Evolutionary conservation across 176 grass and related monocot species (phyloP).

Genomic region (Phoenix roebelenii): DNA sequence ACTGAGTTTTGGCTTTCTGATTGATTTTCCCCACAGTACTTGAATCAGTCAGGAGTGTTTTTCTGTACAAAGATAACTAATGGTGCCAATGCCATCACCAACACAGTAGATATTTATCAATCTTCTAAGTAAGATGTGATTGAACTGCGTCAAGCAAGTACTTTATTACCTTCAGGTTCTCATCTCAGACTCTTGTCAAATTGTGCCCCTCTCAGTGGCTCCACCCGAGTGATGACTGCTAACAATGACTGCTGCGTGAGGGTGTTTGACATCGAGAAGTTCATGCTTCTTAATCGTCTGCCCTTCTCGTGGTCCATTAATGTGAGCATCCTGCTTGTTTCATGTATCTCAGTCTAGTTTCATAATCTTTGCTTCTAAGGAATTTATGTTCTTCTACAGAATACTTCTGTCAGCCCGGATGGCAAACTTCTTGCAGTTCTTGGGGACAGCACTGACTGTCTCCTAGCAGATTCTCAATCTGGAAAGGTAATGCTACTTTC

Average conservation of each 20-base stretch:
- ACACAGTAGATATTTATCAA: constrained; percentile 51
- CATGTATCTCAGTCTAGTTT: not conserved
- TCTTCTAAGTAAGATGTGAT: constrained; percentile 40
- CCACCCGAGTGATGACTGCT: constrained; percentile 33
- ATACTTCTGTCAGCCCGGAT: constrained; percentile 44
- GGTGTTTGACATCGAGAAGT: constrained; percentile 37
- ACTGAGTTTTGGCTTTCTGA: not conserved
- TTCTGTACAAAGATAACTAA: constrained; percentile 59
- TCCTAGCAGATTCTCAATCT: constrained; percentile 52
- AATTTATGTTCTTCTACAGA: constrained; percentile 15
- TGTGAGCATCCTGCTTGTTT: constrained; percentile 23
- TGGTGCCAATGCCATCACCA: constrained; percentile 59
- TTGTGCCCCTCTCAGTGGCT: constrained; percentile 26
- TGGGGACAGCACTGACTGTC: constrained; percentile 51
- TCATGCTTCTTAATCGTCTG: constrained; percentile 21
- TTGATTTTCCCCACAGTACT: constrained; percentile 20
- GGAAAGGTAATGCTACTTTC: constrained; percentile 38
- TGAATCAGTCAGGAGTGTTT: constrained; percentile 60
- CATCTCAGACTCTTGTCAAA: too few species aligned
- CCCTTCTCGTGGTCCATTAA: constrained; percentile 58
- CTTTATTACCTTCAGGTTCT: too few species aligned
- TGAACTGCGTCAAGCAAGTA: too few species aligned
- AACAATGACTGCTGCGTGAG: constrained; percentile 52
- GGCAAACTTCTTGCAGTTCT: constrained; percentile 61
- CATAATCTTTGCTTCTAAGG: not conserved